phyloP scores from a whole-genome alignment of 2,329 filamentous ascomycete species.

The Claviceps arundinis region DNA sequence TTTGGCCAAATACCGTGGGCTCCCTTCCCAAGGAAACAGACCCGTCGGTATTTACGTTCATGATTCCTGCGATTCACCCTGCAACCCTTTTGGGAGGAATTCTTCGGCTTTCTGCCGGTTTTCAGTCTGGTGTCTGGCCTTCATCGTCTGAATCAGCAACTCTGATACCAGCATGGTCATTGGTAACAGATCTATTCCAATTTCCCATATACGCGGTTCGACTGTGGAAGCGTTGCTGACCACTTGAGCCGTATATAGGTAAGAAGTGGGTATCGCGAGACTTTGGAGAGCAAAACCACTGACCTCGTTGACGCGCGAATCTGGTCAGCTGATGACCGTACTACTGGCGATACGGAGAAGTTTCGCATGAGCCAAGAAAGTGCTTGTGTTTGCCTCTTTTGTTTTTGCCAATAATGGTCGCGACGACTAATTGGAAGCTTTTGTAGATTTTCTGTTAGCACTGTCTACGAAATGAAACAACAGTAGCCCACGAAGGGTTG shows the following conservation, averaged over 20 bases:
- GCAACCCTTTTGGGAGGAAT: no score
- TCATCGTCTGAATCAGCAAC: not conserved
- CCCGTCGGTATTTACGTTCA: conserved; percentile 21
- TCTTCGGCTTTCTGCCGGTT: not conserved
- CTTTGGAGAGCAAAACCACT: not conserved
- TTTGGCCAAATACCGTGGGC: conserved; percentile 16
- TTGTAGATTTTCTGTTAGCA: not conserved
- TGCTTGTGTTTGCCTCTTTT: not conserved
- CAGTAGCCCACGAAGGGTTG: no score
- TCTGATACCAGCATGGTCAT: not conserved
- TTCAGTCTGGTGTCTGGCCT: not conserved
- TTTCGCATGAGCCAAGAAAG: not conserved
- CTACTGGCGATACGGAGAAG: not conserved
- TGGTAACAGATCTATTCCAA: not conserved
- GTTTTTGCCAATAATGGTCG: not conserved
- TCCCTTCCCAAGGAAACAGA: conserved; percentile 19
- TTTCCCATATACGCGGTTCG: not conserved
- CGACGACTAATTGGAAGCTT: not conserved
- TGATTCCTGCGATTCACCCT: conserved; percentile 10
- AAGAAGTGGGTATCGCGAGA: not conserved
- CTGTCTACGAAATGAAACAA: not conserved
- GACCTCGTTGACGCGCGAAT: not conserved
- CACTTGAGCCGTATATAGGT: not conserved
- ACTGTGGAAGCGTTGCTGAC: not conserved
- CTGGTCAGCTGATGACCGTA: conserved; percentile 1